These are phyloP conservation scores for Aspergillaceae sp. DNA, from an alignment of 2,329 filamentous ascomycete species.

Conservation along the genomic window DNA sequence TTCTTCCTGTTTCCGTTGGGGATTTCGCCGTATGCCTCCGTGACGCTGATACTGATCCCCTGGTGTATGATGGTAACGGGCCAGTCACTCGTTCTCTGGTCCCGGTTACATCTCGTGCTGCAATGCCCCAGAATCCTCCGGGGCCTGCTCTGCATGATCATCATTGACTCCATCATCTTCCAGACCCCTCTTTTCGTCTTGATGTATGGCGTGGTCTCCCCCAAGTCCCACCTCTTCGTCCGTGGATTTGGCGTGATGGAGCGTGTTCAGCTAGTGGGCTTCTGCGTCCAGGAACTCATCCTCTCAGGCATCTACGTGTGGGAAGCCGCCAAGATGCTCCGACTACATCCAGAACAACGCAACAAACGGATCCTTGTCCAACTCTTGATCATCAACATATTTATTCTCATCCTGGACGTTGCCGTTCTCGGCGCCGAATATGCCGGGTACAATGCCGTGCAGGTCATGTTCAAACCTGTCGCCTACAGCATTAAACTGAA, in stretches of 20 bases:
- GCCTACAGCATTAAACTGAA: slow-evolving; percentile 38
- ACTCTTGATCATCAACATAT: slow-evolving; percentile 46
- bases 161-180: slow-evolving; percentile 31
- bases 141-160: slow-evolving; percentile 37
- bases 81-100: slow-evolving; percentile 40
- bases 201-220: slow-evolving; percentile 27
- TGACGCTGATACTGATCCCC: slow-evolving; percentile 30
- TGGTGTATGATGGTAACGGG: slow-evolving; percentile 39
- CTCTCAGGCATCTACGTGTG: slow-evolving; percentile 45
- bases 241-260: slow-evolving; percentile 38
- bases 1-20: slow-evolving; percentile 33
- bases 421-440: slow-evolving; percentile 34
- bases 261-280: slow-evolving; percentile 45
- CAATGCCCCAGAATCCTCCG: slow-evolving; percentile 26
- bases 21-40: slow-evolving; percentile 22
- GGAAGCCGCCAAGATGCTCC: slow-evolving; percentile 34
- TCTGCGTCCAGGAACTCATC: slow-evolving; percentile 46
- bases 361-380: slow-evolving; percentile 15
- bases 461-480: slow-evolving; percentile 34
- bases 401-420: slow-evolving; percentile 41
- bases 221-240: slow-evolving; percentile 11
- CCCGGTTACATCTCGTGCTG: slow-evolving; percentile 37
- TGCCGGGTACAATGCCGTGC: slow-evolving; percentile 30
- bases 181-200: slow-evolving; percentile 34
- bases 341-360: slow-evolving; percentile 11